Conservation (phyloP, 2,329 filamentous ascomycete species). For the Calonectria multiphialidica region DNA sequence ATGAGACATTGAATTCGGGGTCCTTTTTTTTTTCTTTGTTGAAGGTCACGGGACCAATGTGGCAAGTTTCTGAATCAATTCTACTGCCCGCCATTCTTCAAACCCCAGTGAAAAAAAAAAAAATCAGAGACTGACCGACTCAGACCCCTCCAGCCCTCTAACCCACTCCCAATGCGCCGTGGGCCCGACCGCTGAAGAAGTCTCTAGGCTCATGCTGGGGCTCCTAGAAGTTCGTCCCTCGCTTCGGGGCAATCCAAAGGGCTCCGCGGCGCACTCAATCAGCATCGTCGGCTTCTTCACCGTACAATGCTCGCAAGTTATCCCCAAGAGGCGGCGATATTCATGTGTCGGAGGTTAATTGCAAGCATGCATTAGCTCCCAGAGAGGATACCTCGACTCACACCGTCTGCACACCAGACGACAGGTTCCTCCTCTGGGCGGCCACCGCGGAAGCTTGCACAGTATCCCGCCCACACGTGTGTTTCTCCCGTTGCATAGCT, state of each 20-base stretch:
- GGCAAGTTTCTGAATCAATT: background rate
- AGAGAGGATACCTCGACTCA: constrained; percentile 33
- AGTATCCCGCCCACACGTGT: constrained; percentile 36
- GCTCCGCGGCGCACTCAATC: constrained; percentile 8
- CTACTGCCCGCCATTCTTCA: constrained; percentile 7
- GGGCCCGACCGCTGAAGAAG: background rate
- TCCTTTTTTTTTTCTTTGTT: background rate
- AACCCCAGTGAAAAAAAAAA: background rate
- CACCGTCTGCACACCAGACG: constrained; percentile 28
- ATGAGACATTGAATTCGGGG: constrained; percentile 1
- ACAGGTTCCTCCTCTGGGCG: constrained; percentile 28
- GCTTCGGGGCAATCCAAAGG: constrained; percentile 1
- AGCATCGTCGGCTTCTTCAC: constrained; percentile 19
- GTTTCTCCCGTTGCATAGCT: constrained; percentile 31
- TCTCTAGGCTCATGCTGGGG: constrained; percentile 6
- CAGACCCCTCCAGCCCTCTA: constrained; percentile 9
- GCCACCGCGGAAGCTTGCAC: constrained; percentile 38
- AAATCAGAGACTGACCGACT: background rate
- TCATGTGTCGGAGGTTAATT: constrained; percentile 34
- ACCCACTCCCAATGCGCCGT: constrained; percentile 11
- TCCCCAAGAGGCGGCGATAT: constrained; percentile 34
- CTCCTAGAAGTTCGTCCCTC: background rate
- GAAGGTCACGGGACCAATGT: constrained; percentile 11
- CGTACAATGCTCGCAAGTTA: constrained; percentile 18
- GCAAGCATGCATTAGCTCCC: constrained; percentile 41